Conservation (phyloP, 164 flowering plant species). For the Echeveria elegans region DNA sequence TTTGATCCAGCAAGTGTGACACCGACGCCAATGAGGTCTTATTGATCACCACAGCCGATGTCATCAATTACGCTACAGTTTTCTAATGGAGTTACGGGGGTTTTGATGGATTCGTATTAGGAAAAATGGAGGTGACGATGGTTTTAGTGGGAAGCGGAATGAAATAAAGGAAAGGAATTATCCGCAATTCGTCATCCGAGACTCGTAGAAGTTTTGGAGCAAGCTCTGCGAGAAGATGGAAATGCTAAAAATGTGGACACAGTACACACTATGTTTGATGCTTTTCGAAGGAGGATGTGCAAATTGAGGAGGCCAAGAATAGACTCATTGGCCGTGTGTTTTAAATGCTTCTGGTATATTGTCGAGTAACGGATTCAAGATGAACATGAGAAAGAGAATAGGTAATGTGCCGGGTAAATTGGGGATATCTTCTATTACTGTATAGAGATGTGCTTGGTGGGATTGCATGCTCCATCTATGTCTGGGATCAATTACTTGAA, state of each 20-base stretch:
- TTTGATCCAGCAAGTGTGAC: neutral
- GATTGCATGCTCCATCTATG: slow-evolving; percentile 52
- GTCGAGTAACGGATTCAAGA: slow-evolving; percentile 34
- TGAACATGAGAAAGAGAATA: slow-evolving; percentile 38
- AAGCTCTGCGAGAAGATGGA: slow-evolving; percentile 22
- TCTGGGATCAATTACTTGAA: slow-evolving; percentile 48
- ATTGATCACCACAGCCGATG: neutral
- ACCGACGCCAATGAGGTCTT: neutral
- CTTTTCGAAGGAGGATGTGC: slow-evolving; percentile 32
- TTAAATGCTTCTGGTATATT: slow-evolving; percentile 25
- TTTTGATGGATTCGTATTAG: too few species aligned
- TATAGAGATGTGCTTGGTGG: slow-evolving; percentile 50
- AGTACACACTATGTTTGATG: slow-evolving; percentile 22
- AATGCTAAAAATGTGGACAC: slow-evolving; percentile 23
- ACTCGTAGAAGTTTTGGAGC: slow-evolving; percentile 1
- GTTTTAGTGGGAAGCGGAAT: neutral
- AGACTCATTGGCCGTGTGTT: slow-evolving; percentile 24
- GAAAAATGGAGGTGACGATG: slow-evolving; percentile 1
- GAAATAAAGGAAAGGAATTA: neutral
- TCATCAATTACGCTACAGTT: neutral
- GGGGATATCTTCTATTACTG: slow-evolving; percentile 61
- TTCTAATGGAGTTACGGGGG: neutral
- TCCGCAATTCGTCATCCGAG: neutral
- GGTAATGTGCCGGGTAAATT: slow-evolving; percentile 48
- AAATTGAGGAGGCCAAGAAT: slow-evolving; percentile 30